Evolutionary conservation across 345 rosid species (phyloP).

Genomic region (Dovyalis caffra): DNA sequence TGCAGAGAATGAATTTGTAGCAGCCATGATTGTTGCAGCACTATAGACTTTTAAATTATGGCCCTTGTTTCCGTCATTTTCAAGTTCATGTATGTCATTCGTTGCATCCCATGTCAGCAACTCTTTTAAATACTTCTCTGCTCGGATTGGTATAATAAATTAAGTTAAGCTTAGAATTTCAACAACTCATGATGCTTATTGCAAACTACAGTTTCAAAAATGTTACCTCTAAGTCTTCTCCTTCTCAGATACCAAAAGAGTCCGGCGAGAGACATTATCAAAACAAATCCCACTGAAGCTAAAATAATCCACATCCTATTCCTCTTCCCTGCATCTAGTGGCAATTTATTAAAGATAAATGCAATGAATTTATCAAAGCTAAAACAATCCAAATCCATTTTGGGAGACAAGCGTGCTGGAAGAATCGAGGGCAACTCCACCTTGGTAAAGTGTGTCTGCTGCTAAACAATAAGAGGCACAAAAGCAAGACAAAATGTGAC

Average conservation of each 20-base stretch:
- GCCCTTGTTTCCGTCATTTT: constrained; percentile 5
- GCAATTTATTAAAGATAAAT: not conserved
- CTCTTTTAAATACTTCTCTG: constrained; percentile 8
- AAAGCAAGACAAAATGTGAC: too few species aligned
- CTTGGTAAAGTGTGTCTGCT: not conserved
- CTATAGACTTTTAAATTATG: not conserved
- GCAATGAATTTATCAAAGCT: too few species aligned
- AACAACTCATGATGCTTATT: not conserved
- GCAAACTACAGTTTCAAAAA: not conserved
- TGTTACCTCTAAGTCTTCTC: constrained; percentile 2
- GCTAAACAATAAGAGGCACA: not conserved
- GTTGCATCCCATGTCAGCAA: constrained; percentile 11
- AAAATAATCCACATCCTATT: constrained; percentile 15
- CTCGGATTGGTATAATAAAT: not conserved
- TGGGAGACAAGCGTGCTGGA: not conserved
- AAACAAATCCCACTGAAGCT: not conserved
- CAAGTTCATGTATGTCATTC: not conserved
- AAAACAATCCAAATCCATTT: too few species aligned
- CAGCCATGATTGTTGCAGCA: not conserved
- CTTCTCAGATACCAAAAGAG: constrained; percentile 12
- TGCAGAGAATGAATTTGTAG: constrained; percentile 10
- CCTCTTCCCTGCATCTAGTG: not conserved
- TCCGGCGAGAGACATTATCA: not conserved
- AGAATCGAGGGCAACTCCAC: not conserved
- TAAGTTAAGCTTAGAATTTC: too few species aligned